Base-by-base conservation (phyloP, 768 basidiomycete species). In the Amanita phalloides region DNA sequence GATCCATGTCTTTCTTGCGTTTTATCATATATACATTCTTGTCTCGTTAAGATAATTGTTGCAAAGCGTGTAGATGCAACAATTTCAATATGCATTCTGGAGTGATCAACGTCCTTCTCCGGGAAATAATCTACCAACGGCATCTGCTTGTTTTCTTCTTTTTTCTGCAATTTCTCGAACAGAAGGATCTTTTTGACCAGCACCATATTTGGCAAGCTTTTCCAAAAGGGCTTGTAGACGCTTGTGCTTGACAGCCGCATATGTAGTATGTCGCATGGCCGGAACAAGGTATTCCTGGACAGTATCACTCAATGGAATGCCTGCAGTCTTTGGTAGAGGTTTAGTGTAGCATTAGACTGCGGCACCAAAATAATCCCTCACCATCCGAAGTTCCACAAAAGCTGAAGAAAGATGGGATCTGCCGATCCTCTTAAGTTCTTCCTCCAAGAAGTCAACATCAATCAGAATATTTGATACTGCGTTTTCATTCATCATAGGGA, bases 371-470 rank as follows among this genome's bases (percentile, higher is more conserved):
- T 41, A 33, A 30, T 36, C 32, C 54, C 82, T 63, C 65, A 91
- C 93, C 56, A 78, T 68, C 47, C 84, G 86, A 54, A 97, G 69
- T 64, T 95, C 92, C 20, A 74, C 66, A 64, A 97, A 95, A 13
- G 82, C 83, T 9, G 78, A 68, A 49, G 73, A 75, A 21, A 94
- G 72, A 62, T 89, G 82, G 1, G 75, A 68, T 59, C 86, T 76
- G 20, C 84, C 89, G 49, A 86, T 82, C 42, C 82, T 71, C 58
- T 79, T 82, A 57, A 94, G 78, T 59, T 92, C 88, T n/a, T 81
- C 80, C 56, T 95, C 90, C 49, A 97, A 73, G 65, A 94, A 96
- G 53, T 84, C 81, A 54, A 93, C 78, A 62, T 97, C 94, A 44
- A 86, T 78, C 49, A 87, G 70, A 45, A 97, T 76, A 57, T 94